Percentiles rank a stretch among this genome's conserved stretches.
Evolutionary conservation across 75 land plant species (phyloP).

Genomic region (Azolla pinnata): DNA sequence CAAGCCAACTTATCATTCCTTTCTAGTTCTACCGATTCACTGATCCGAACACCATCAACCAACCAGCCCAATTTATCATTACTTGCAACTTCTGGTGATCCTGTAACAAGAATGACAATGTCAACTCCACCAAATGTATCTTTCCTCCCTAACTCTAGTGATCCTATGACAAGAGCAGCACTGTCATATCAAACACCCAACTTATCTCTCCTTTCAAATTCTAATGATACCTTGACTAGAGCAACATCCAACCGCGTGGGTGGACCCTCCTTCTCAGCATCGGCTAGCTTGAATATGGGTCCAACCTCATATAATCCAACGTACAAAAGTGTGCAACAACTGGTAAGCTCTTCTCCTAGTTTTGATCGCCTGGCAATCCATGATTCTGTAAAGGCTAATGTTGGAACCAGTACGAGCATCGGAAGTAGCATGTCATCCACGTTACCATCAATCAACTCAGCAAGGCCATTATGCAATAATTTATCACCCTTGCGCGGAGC

Average conservation of each 20-base stretch:
- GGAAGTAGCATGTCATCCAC: neutral
- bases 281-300: neutral
- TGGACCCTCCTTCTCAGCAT: neutral
- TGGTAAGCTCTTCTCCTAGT: neutral
- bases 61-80: no score
- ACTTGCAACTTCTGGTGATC: no score
- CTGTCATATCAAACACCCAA: no score
- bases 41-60: neutral
- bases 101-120: no score
- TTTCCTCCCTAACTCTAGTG: no score
- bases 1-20: conserved; percentile 2
- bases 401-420: neutral
- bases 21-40: conserved; percentile 3
- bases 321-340: neutral
- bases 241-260: no score
- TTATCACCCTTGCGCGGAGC: neutral
- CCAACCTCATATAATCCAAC: neutral
- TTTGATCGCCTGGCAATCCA: neutral
- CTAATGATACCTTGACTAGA: no score
- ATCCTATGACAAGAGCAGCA: no score
- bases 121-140: no score
- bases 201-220: no score
- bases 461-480: neutral
- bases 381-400: neutral
- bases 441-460: neutral